phyloP scores from a whole-genome alignment of 257 asterid species.

The Solanum piurae region DNA sequence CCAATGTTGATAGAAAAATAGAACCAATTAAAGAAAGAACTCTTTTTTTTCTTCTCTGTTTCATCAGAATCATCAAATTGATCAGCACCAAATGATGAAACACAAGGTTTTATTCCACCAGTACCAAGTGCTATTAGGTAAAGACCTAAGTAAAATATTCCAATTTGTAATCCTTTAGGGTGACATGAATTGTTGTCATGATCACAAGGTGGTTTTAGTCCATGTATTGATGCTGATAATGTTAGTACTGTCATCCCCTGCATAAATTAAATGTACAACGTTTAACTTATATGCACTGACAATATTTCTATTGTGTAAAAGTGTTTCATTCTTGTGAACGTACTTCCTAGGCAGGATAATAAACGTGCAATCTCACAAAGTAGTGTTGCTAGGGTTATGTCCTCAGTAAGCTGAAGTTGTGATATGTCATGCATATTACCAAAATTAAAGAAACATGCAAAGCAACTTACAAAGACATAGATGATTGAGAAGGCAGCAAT shows the following conservation, averaged over 20 bases:
- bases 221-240: conserved; percentile 41
- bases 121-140: conserved; percentile 62
- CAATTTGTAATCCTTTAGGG: conserved; percentile 34
- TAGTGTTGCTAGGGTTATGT: neutral
- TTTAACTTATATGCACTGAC: neutral
- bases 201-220: conserved; percentile 41
- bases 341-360: neutral
- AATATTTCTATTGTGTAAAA: neutral
- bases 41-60: conserved; percentile 35
- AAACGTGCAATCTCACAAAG: neutral
- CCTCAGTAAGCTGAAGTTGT: neutral
- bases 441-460: neutral
- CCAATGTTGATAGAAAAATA: conserved; percentile 63
- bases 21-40: conserved; percentile 62
- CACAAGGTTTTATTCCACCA: conserved; percentile 60
- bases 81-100: conserved; percentile 58
- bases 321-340: neutral
- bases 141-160: conserved; percentile 38
- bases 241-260: conserved; percentile 64
- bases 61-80: conserved; percentile 54
- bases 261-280: neutral
- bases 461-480: conserved; percentile 39
- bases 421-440: too few species aligned
- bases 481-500: conserved; percentile 50
- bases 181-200: conserved; percentile 14